Evolutionary conservation across 371 early-diverging fungal genomes (phyloP).

Genomic region (Parasitella parasitica): DNA sequence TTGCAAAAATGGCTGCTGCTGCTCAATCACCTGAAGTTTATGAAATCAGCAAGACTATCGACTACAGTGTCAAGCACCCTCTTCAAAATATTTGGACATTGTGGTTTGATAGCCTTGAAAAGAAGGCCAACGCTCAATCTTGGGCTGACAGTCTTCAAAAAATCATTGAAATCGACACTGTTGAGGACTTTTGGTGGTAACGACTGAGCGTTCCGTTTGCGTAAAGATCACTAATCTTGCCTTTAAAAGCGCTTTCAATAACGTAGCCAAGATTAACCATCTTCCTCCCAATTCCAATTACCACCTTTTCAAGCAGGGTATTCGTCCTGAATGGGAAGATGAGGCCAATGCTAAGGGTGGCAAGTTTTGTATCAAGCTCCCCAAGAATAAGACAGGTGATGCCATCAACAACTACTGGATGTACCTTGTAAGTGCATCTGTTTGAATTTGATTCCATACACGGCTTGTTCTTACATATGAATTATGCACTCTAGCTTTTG

Average conservation of each 20-base stretch:
- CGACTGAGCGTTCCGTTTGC: neutral
- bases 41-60: conserved; percentile 23
- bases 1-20: conserved; percentile 11
- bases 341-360: conserved; percentile 95
- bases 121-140: conserved; percentile 72
- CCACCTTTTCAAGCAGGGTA: conserved; percentile 95
- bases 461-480: neutral
- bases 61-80: conserved; percentile 89
- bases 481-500: conserved; percentile 80
- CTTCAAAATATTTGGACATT: conserved; percentile 90
- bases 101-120: conserved; percentile 92
- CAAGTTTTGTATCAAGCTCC: conserved; percentile 89
- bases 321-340: conserved; percentile 99
- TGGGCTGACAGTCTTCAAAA: conserved; percentile 93
- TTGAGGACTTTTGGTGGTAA: conserved; percentile 97
- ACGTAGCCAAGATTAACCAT: conserved; percentile 79
- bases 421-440: conserved; percentile 63
- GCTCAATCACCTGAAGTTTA: conserved; percentile 17
- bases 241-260: conserved; percentile 80
- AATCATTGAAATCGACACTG: conserved; percentile 84
- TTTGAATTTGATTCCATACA: neutral
- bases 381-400: conserved; percentile 68
- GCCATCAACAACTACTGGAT: conserved; percentile 88
- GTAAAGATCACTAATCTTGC: neutral
- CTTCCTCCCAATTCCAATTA: conserved; percentile 86